Percentiles rank a stretch among this genome's conserved stretches.
Conservation (phyloP, 2,329 filamentous ascomycete species). For the Alternaria sp. region DNA sequence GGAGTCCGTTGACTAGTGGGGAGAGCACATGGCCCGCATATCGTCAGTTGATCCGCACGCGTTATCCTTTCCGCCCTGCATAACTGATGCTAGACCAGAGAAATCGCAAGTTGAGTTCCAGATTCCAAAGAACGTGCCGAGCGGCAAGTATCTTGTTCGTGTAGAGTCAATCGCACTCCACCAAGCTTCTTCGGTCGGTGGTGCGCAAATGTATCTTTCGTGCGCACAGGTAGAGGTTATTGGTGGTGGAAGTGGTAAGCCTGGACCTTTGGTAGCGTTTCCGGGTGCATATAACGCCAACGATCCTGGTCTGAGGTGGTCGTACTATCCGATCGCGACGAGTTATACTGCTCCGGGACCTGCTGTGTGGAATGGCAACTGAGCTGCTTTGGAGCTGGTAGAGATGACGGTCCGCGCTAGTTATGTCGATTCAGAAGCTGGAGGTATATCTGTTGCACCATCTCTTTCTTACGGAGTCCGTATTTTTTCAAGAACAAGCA, state of each 20-base stretch:
- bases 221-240: conserved; percentile 57
- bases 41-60: conserved; percentile 19
- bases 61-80: neutral
- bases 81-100: conserved; percentile 16
- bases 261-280: conserved; percentile 52
- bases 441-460: neutral
- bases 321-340: conserved; percentile 39
- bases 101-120: conserved; percentile 45
- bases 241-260: conserved; percentile 48
- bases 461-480: neutral
- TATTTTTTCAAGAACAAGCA: neutral
- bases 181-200: conserved; percentile 43
- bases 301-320: conserved; percentile 43
- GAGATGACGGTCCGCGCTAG: neutral
- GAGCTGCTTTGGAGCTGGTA: neutral
- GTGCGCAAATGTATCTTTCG: conserved; percentile 56
- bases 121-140: conserved; percentile 49
- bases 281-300: conserved; percentile 50
- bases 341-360: conserved; percentile 41
- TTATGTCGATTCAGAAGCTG: neutral
- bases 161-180: conserved; percentile 58
- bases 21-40: conserved; percentile 41
- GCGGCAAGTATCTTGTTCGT: conserved; percentile 56
- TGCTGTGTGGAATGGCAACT: conserved; percentile 32
- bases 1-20: conserved; percentile 33